These are phyloP conservation scores for Bryum argenteum DNA, from an alignment of 225 moss, liverwort and hornwort genomes.

Conservation along the genomic window DNA sequence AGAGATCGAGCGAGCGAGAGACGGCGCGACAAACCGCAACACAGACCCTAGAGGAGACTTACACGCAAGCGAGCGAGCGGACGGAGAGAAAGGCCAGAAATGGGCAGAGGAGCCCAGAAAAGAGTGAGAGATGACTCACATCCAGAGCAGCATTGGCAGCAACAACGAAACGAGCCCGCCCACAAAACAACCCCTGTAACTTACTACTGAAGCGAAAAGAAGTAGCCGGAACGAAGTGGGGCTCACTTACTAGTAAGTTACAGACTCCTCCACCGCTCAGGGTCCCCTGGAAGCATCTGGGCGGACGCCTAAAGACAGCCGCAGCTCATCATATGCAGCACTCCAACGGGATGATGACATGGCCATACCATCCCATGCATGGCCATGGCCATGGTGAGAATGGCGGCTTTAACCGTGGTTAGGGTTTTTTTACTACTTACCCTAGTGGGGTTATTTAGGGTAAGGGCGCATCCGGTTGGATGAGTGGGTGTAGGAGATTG, in stretches of 20 bases:
- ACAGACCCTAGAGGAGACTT: slow-evolving; percentile 17
- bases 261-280: slow-evolving; percentile 7
- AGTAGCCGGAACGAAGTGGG: slow-evolving; percentile 14
- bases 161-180: background rate
- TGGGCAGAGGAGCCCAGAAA: background rate
- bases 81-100: slow-evolving; percentile 1
- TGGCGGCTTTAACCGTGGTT: slow-evolving; percentile 8
- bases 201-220: slow-evolving; percentile 24
- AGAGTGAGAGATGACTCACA: slow-evolving; percentile 17
- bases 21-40: background rate
- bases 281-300: slow-evolving; percentile 33
- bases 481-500: background rate
- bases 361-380: background rate
- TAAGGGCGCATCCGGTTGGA: background rate
- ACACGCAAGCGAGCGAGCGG: background rate
- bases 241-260: slow-evolving; percentile 22
- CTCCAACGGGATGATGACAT: slow-evolving; percentile 9
- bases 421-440: background rate
- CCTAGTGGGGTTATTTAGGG: background rate
- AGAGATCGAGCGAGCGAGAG: background rate
- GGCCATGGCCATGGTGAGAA: too few relatives aligned
- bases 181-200: slow-evolving; percentile 2
- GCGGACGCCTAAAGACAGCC: slow-evolving; percentile 23
- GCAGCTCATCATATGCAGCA: slow-evolving; percentile 30
- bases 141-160: slow-evolving; percentile 30